Conservation (phyloP, 2,329 filamentous ascomycete genomes). For the Metarhizium guizhouense region DNA sequence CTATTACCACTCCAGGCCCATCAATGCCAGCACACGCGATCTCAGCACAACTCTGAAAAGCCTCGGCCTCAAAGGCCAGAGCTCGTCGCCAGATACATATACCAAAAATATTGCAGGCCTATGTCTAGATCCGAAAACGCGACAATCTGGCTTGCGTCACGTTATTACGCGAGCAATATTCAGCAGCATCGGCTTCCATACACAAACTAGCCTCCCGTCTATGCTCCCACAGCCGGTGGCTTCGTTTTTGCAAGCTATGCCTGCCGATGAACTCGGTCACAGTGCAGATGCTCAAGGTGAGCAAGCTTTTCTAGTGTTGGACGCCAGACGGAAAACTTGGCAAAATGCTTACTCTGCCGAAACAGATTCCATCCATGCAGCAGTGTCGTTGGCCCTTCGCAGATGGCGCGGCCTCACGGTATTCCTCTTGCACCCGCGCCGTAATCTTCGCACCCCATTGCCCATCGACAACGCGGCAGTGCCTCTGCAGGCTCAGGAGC, state of each 20-base stretch:
- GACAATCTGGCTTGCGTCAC: constrained; percentile 25
- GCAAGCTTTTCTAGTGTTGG: neutral
- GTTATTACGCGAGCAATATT: constrained; percentile 28
- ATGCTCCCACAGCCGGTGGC: constrained; percentile 27
- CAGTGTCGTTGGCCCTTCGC: constrained; percentile 22
- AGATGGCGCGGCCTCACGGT: constrained; percentile 34
- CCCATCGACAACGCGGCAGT: constrained; percentile 18
- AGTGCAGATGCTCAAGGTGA: neutral
- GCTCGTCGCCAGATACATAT: neutral
- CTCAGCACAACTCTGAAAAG: neutral
- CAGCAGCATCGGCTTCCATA: constrained; percentile 21
- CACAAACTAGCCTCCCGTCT: constrained; percentile 18
- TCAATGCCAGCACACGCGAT: constrained; percentile 5
- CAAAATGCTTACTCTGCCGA: no score
- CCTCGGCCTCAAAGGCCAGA: constrained; percentile 10
- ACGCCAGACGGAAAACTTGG: no score
- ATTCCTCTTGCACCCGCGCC: constrained; percentile 30
- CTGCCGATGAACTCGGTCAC: neutral
- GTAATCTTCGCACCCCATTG: constrained; percentile 26
- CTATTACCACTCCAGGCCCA: constrained; percentile 24
- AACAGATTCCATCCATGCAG: neutral
- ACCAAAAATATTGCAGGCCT: constrained; percentile 15
- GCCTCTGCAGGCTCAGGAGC: constrained; percentile 19
- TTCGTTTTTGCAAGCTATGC: constrained; percentile 13
- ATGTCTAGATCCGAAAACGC: constrained; percentile 22